A percentile compares a stretch with the other conserved stretches of the same genome.
Evolutionary conservation across 2,329 filamentous ascomycete genomes (phyloP).

Genomic region (Talaromyces rugulosus): DNA sequence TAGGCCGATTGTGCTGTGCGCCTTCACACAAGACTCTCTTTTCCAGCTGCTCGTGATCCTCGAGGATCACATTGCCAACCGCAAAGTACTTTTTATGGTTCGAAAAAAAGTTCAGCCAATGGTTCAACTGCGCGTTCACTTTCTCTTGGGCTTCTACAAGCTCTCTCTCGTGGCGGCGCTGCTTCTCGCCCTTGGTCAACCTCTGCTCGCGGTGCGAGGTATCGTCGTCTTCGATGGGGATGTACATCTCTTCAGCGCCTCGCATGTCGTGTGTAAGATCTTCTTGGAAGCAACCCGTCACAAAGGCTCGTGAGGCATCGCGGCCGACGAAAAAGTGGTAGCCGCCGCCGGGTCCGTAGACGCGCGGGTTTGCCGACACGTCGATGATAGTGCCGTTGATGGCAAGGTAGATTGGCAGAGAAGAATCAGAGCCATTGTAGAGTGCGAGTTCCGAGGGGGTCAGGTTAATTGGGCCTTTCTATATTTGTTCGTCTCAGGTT

Average conservation of each 20-base stretch:
- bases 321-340: slow-evolving; percentile 84
- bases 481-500: slow-evolving; percentile 6
- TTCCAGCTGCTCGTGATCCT: slow-evolving; percentile 47
- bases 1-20: slow-evolving; percentile 65
- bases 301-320: slow-evolving; percentile 82
- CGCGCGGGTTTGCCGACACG: slow-evolving; percentile 51
- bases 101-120: slow-evolving; percentile 81
- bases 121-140: slow-evolving; percentile 64
- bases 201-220: slow-evolving; percentile 24
- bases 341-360: slow-evolving; percentile 76
- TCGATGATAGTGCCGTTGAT: slow-evolving; percentile 68
- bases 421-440: slow-evolving; percentile 73
- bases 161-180: slow-evolving; percentile 60
- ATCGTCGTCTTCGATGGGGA: slow-evolving; percentile 61
- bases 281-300: slow-evolving; percentile 87
- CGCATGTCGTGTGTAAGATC: slow-evolving; percentile 81
- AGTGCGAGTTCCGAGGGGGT: slow-evolving; percentile 68
- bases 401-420: slow-evolving; percentile 80
- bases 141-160: slow-evolving; percentile 58
- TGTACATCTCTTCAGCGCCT: slow-evolving; percentile 81
- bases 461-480: slow-evolving; percentile 60
- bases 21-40: slow-evolving; percentile 62
- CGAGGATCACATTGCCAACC: slow-evolving; percentile 68
- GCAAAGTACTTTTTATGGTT: slow-evolving; percentile 75
- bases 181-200: slow-evolving; percentile 38